phyloP scores from a whole-genome alignment of 2,329 filamentous ascomycete species.

The Penicillium sp. region DNA sequence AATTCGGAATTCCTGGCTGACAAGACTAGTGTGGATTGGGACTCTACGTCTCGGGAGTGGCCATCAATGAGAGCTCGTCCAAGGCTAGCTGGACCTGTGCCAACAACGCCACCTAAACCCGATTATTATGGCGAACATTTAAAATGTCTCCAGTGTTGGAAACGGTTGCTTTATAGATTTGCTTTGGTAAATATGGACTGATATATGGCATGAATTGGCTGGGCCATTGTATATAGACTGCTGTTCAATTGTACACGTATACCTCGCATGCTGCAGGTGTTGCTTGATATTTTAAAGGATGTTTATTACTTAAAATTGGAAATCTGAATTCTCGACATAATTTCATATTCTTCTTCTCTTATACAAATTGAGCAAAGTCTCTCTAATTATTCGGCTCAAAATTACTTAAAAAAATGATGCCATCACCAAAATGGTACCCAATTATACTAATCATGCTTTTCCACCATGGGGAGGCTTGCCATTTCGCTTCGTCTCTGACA shows the following conservation, averaged over 20 bases:
- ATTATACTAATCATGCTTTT: neutral
- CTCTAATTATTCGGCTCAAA: neutral
- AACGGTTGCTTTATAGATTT: conserved; percentile 9
- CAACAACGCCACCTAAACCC: conserved; percentile 31
- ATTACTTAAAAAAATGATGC: neutral
- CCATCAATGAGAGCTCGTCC: conserved; percentile 37
- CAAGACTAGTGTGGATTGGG: conserved; percentile 40
- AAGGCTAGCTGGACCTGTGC: conserved; percentile 42
- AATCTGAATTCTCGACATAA: neutral
- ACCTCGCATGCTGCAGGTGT: neutral
- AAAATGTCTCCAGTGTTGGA: neutral
- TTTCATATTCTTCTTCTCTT: neutral
- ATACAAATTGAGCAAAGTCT: neutral
- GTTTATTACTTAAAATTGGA: neutral
- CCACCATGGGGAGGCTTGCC: neutral
- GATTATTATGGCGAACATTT: neutral
- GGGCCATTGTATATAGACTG: conserved; percentile 18
- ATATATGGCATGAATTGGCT: conserved; percentile 11
- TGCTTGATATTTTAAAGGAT: neutral
- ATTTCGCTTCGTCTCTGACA: conserved; percentile 27
- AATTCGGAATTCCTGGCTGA: neutral
- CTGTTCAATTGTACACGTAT: neutral
- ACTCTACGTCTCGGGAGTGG: conserved; percentile 42
- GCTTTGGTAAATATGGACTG: neutral
- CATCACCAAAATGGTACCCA: neutral